Evolutionary conservation across 2,329 filamentous ascomycete species (phyloP), one percentile per base, ranked within the genome.

Genomic region (Verticillium klebahnii): DNA sequence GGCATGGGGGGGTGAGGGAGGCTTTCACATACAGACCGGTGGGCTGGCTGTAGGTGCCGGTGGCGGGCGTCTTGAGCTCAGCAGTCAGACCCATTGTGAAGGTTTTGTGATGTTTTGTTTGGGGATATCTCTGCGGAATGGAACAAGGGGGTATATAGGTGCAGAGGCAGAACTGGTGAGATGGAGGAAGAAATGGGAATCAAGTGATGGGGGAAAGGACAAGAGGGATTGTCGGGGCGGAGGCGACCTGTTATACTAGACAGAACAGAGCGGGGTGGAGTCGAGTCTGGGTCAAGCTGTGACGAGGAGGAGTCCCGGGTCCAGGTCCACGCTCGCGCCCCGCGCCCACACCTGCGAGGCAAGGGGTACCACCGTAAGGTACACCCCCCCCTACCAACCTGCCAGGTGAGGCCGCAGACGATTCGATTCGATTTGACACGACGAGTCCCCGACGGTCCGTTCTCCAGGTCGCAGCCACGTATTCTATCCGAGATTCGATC

Each of bases 1-100:
- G 17, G 9, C 17, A 5, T 15, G 12, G 5, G 5, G 15, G 23
- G 5, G 17, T 11, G 19, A 50, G 6, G 40, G 17, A 11, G 40
- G 23, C 8, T n/a, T 25, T 77, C 34, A 52, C 85, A 74, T 78
- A 88, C 85, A 88, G 77, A 73, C 85, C 85, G 63, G 83, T 86
- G 67, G 85, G 85, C 70, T 88, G 85, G 70, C 80, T 75, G 74
- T 84, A 85, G 64, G 74, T 52, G 73, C 85, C 89, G 69, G 86
- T 85, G 68, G 85, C 65, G 62, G 90, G 89, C 69, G 89, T 91
- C 78, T 87, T 85, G 70, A 92, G 82, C 74, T 88, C 82, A 66
- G 82, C 77, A 61, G 81, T 82, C 69, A 87, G 70, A 75, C 75
- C 64, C 79, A 81, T 82, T 66, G 56, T 74, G 71, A 58, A 17